Base-by-base conservation (phyloP, 768 basidiomycete genomes). In the Trametes punicea region DNA sequence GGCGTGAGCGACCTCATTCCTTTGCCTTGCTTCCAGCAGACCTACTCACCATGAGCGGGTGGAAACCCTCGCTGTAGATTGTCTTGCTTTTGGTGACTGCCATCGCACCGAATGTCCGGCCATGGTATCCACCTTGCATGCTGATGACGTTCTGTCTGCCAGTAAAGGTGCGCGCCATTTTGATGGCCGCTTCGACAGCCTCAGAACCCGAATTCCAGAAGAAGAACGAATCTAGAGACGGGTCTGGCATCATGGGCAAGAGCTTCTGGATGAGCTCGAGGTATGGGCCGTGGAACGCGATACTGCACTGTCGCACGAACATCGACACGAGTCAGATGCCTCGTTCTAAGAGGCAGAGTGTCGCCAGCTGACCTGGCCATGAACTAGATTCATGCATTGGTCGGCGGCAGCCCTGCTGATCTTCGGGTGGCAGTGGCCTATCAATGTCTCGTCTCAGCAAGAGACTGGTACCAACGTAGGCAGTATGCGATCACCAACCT, bases 201-300 rank as follows among this genome's bases (percentile, higher is more conserved):
- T 98, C 96, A 0, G 92, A 87, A 2, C 96, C 96, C 2, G 93
- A 95, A 75, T 92, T 98, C 89, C 90, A 92, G 73, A 97, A 92
- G 81, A 94, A 97, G 80, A 98, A 98, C 23, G 91, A 91, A 69
- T 96, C 89, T 29, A 98, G 79, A 1, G 93, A 94, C 0, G 85
- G 79, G 72, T 95, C 75, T 2, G 95, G 95, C 93, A 98, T 94
- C 56, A 88, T 73, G 0, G 93, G 90, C 11, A 96, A 73, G 6
- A 98, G 79, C 51, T 81, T 81, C 69, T 96, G 82, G 65, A 98
- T 88, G 64, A 98, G 88, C 46, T 84, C 78, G 18, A 97, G 79
- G 71, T 96, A 93, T 0, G 93, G 91, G 60, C 80, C 83, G 64
- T 91, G 85, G 76, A 91, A 88, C 5, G 86, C 88, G 64, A 97